Conservation (phyloP, 257 asterid genomes). For the Nicotiana attenuata region DNA sequence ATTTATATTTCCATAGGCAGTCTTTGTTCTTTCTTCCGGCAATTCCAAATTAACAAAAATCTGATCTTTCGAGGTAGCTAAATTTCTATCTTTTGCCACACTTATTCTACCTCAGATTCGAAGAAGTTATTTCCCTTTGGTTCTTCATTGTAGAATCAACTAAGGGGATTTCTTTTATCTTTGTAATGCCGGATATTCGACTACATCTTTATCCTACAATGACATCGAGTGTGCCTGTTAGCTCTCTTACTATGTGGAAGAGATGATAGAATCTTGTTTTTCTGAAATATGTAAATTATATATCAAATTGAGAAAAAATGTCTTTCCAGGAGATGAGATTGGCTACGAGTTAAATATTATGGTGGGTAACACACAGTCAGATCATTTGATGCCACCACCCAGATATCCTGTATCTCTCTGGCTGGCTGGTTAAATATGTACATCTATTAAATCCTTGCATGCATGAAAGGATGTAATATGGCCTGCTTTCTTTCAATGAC, state of each 20-base stretch:
- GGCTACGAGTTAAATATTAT: not conserved
- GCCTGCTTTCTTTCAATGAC: not conserved
- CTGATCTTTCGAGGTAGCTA: not conserved
- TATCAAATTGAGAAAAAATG: not conserved
- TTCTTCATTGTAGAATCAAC: not conserved
- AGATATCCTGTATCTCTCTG: not conserved
- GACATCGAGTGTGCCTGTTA: not conserved
- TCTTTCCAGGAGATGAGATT: not conserved
- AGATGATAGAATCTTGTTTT: not conserved
- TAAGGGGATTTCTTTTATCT: not conserved
- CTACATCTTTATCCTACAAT: not conserved
- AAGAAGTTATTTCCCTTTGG: not conserved
- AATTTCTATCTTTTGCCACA: not conserved
- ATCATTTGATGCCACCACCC: not conserved
- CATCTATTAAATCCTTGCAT: not conserved
- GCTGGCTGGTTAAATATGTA: not conserved
- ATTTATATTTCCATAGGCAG: not conserved
- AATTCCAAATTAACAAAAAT: not conserved
- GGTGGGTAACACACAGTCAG: not conserved
- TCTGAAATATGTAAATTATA: not conserved
- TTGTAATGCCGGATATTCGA: not conserved
- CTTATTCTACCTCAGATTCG: not conserved
- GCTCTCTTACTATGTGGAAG: not conserved
- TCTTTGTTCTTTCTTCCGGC: not conserved
- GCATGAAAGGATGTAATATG: not conserved